phyloP scores from a whole-genome alignment of 177 flowering plant species.

The Telopea speciosissima region DNA sequence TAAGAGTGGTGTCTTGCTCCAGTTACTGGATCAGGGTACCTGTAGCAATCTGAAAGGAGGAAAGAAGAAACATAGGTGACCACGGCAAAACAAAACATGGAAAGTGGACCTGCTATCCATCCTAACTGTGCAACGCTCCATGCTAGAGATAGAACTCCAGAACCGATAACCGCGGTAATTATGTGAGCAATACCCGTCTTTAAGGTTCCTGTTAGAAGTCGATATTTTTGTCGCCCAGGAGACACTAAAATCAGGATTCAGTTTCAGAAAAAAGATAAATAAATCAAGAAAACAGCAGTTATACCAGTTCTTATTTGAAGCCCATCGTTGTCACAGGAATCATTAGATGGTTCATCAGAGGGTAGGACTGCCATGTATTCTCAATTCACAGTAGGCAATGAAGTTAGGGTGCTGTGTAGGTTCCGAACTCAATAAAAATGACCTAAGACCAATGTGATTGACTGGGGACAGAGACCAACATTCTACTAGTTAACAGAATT shows the following conservation, averaged over 20 bases:
- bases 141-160: slow-evolving; percentile 74
- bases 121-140: slow-evolving; percentile 79
- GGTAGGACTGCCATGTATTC: slow-evolving; percentile 25
- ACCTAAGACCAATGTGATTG: background rate
- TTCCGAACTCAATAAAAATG: background rate
- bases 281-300: background rate
- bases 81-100: slow-evolving; percentile 46
- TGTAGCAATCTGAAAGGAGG: slow-evolving; percentile 57
- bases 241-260: slow-evolving; percentile 2
- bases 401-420: background rate
- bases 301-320: slow-evolving; percentile 31
- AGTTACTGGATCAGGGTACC: slow-evolving; percentile 42
- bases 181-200: slow-evolving; percentile 50
- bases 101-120: slow-evolving; percentile 65
- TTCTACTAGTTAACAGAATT: no score
- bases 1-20: slow-evolving; percentile 45
- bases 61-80: slow-evolving; percentile 40
- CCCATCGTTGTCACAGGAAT: slow-evolving; percentile 30
- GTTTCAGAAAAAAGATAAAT: background rate
- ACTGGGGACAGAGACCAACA: no score
- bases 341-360: slow-evolving; percentile 16
- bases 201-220: slow-evolving; percentile 29
- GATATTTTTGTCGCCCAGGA: background rate
- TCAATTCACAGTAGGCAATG: background rate
- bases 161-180: slow-evolving; percentile 67